Evolutionary conservation across 1,284 basidiomycete species (phyloP).

Genomic region (Laetiporus sulphureus): DNA sequence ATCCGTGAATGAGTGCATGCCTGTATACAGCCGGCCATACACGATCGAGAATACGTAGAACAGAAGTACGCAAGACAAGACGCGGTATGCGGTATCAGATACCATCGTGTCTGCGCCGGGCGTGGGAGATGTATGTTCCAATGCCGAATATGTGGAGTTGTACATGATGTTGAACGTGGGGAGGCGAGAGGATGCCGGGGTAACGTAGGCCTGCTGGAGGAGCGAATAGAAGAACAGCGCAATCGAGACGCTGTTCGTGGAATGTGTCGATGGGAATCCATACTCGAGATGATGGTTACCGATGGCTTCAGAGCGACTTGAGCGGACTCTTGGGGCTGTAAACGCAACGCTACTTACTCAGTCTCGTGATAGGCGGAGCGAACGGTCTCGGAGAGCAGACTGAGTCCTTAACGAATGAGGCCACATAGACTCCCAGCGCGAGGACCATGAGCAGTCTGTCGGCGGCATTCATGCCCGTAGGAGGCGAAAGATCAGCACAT

Average conservation of each 20-base stretch:
- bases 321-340: too few relatives aligned
- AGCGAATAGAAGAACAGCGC: conserved; percentile 70
- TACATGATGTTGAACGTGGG: conserved; percentile 3
- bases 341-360: conserved; percentile 54
- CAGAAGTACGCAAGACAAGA: conserved; percentile 39
- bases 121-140: conserved; percentile 1
- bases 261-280: conserved; percentile 95
- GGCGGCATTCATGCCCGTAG: not conserved
- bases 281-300: conserved; percentile 85
- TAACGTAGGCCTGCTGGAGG: conserved; percentile 42
- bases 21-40: conserved; percentile 86
- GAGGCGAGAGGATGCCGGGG: conserved; percentile 12
- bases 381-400: conserved; percentile 90
- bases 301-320: too few relatives aligned
- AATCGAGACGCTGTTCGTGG: conserved; percentile 86
- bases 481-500: too few relatives aligned
- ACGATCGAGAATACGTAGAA: conserved; percentile 77
- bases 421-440: conserved; percentile 77
- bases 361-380: conserved; percentile 82
- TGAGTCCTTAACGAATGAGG: conserved; percentile 85
- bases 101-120: conserved; percentile 23
- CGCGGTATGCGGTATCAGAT: conserved; percentile 37
- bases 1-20: conserved; percentile 86
- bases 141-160: conserved; percentile 8
- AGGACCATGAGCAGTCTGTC: conserved; percentile 65